phyloP scores from a whole-genome alignment of 768 basidiomycete species.

The Agrocybe chaxingu region DNA sequence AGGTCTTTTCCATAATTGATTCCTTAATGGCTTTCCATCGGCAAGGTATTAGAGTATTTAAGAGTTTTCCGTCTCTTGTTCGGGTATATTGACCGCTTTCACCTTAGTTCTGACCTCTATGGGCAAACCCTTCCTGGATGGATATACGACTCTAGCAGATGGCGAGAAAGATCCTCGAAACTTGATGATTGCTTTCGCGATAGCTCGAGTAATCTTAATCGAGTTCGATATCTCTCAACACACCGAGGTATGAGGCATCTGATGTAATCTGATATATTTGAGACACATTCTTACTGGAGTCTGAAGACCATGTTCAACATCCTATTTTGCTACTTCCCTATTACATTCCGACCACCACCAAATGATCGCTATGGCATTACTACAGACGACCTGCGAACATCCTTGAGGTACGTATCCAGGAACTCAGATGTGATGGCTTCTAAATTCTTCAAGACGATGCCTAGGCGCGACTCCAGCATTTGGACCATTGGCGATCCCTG shows the following conservation, averaged over 20 bases:
- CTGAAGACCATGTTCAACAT: conserved; percentile 86
- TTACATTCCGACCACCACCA: conserved; percentile 91
- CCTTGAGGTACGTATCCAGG: conserved; percentile 52
- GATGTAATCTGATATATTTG: no score
- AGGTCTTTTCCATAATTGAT: conserved; percentile 81
- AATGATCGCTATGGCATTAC: conserved; percentile 93
- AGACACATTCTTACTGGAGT: neutral
- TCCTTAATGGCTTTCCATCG: conserved; percentile 69
- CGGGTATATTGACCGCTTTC: conserved; percentile 1
- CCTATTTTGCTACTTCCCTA: conserved; percentile 98
- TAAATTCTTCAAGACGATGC: conserved; percentile 46
- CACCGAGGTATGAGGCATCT: conserved; percentile 58
- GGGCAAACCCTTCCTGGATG: conserved; percentile 68
- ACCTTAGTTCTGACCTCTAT: conserved; percentile 63
- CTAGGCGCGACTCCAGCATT: conserved; percentile 79
- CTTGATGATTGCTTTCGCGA: conserved; percentile 83
- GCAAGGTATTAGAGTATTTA: conserved; percentile 43
- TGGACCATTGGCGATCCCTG: conserved; percentile 77
- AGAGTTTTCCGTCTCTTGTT: neutral
- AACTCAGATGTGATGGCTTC: neutral
- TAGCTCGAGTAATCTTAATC: conserved; percentile 79
- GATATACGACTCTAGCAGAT: conserved; percentile 80
- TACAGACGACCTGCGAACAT: conserved; percentile 74
- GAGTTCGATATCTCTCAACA: conserved; percentile 79
- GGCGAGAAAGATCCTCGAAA: conserved; percentile 98